A percentile compares a stretch with the other conserved stretches of the same genome.
phyloP scores from a whole-genome alignment of 306 rosid genomes.

The Cicer arietinum region DNA sequence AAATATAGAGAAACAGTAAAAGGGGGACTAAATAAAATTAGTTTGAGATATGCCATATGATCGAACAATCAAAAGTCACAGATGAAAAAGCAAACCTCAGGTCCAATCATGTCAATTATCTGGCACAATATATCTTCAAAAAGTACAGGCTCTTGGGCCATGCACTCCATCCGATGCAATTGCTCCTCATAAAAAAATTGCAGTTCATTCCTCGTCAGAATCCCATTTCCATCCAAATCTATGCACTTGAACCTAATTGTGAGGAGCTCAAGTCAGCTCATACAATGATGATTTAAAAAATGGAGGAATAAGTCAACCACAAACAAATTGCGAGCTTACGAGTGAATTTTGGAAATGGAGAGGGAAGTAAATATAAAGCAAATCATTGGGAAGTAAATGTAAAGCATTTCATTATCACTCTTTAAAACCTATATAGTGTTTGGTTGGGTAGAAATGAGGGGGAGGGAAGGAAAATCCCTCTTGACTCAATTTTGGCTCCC shows the following conservation, averaged over 20 bases:
- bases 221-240: constrained; percentile 97
- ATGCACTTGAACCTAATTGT: constrained; percentile 92
- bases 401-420: constrained; percentile 31
- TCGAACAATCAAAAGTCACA: constrained; percentile 19
- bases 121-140: constrained; percentile 99
- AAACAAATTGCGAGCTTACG: constrained; percentile 8
- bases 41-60: constrained; percentile 35
- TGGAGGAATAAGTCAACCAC: constrained; percentile 35
- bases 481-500: neutral
- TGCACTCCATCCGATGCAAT: constrained; percentile 99
- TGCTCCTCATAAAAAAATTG: constrained; percentile 99
- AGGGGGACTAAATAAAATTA: neutral
- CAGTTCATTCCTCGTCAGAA: constrained; percentile 89
- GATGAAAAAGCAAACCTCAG: constrained; percentile 76
- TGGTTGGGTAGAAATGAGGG: neutral
- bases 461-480: neutral
- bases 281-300: constrained; percentile 6
- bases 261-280: constrained; percentile 44
- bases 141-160: constrained; percentile 99
- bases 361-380: constrained; percentile 28
- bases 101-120: constrained; percentile 92
- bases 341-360: constrained; percentile 24
- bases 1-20: constrained; percentile 12
- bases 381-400: constrained; percentile 28
- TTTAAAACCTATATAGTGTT: neutral